Conservation (phyloP, 2,329 filamentous ascomycete species). For the Fusarium duplospermum region DNA sequence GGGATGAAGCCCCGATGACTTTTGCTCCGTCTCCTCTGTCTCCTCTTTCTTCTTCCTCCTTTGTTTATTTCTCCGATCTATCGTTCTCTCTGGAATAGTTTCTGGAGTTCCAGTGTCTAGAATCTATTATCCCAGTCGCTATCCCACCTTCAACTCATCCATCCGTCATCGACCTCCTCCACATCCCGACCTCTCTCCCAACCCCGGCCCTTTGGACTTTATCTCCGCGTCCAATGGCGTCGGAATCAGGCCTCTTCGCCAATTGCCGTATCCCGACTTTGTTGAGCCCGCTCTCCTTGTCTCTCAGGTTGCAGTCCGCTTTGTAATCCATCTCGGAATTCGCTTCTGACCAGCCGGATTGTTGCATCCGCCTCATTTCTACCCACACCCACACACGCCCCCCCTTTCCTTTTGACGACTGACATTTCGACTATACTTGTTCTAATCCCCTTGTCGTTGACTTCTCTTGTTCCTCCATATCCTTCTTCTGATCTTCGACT, state of each 20-base stretch:
- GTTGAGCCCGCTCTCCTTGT: slow-evolving; percentile 3
- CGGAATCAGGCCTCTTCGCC: slow-evolving; percentile 10
- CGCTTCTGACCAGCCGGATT: slow-evolving; percentile 8
- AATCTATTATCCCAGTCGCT: not conserved
- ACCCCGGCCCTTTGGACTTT: slow-evolving; percentile 13
- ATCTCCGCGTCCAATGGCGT: slow-evolving; percentile 16
- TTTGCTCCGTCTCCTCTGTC: slow-evolving; percentile 1
- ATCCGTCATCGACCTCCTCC: slow-evolving; percentile 28
- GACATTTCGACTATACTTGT: slow-evolving; percentile 22
- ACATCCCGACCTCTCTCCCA: not conserved
- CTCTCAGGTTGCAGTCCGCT: slow-evolving; percentile 13
- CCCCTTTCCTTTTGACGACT: slow-evolving; percentile 5
- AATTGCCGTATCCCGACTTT: slow-evolving; percentile 34
- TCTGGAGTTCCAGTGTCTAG: not conserved
- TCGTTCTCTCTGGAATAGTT: not conserved
- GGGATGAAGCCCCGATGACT: not conserved
- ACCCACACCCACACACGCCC: slow-evolving; percentile 21
- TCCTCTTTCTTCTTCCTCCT: not conserved
- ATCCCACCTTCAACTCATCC: slow-evolving; percentile 5
- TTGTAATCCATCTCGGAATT: slow-evolving; percentile 33
- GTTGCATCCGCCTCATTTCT: slow-evolving; percentile 14
- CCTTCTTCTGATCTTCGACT: not conserved
- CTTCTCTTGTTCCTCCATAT: slow-evolving; percentile 15
- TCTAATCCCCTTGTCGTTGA: slow-evolving; percentile 6
- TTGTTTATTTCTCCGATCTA: not conserved